Evolutionary conservation across 345 rosid genomes (phyloP), one percentile per base, ranked within the genome.

Genomic region (Citrus hindsii): DNA sequence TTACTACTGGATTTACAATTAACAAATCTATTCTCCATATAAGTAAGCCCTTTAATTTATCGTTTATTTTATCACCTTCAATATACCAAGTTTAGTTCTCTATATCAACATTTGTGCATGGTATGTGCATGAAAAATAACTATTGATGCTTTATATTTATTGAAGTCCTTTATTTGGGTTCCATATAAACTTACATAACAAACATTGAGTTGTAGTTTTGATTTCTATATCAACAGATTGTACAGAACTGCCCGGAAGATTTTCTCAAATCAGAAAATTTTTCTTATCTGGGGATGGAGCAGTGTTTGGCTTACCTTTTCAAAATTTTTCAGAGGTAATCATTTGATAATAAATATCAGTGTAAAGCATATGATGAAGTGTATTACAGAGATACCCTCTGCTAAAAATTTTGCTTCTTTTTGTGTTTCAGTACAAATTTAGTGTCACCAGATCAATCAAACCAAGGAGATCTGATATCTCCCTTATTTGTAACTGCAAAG

Each of bases 261-360:
- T 90, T 95, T 85, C 79, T 93, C 77, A 90, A 87, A 73, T 83
- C 74, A 40, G 93, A 89, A 80, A 83, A 82, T 78, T 92, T 92
- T 80, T 78, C 85, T 77, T 83, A 82, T 79, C 85, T 89, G 79
- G 84, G 79, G 70, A 84, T 85, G 66, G 99, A 95, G 83, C 95
- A 92, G 83, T 91, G 93, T 80, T 80, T 91, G 80, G 95, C 91
- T 75, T 87, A 90, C 86, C 85, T 95, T 77, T 88, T 86, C 77
- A 88, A 87, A 82, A 59, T 82, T 76, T 85, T 89, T 51, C 80
- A 85, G 77, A 87, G 99, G 99, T 93, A 80, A 74, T 66, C 71
- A 32, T 59, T 82, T 82, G 27, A 70, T 71, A 40, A 46, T 63
- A 83, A 72, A 33, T 75, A 64, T 69, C 46, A 75, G 67, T 67